Evolutionary conservation across 441 rosid genomes (phyloP).

Genomic region (Arabidopsis lyrata): DNA sequence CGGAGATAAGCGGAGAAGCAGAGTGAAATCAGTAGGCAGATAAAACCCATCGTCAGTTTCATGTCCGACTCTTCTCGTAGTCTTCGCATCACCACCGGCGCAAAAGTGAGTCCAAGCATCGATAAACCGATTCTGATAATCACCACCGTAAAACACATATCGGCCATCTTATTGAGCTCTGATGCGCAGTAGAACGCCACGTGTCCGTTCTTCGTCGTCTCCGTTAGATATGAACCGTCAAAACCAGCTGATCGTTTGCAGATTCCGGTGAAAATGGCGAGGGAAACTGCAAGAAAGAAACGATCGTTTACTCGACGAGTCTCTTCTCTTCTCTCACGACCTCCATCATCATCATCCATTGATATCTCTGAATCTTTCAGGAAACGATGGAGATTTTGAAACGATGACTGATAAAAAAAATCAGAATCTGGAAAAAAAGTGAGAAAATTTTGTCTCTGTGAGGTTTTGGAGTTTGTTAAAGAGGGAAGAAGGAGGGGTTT

Average conservation of each 20-base stretch:
- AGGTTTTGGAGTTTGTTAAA: constrained; percentile 7
- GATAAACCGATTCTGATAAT: not conserved
- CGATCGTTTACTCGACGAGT: constrained; percentile 7
- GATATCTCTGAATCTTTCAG: not conserved
- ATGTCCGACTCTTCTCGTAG: not conserved
- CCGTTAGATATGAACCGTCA: not conserved
- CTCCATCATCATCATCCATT: constrained; percentile 15
- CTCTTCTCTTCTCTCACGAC: constrained; percentile 15
- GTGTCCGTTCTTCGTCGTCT: not conserved
- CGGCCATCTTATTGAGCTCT: constrained; percentile 3
- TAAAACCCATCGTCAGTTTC: not conserved
- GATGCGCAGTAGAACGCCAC: not conserved
- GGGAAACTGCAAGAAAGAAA: constrained; percentile 4
- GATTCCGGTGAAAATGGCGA: constrained; percentile 14
- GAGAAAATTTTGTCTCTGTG: not conserved
- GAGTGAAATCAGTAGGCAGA: not conserved
- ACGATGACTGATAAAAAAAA: not conserved
- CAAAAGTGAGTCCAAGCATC: not conserved
- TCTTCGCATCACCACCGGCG: constrained; percentile 22
- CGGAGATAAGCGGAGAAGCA: constrained; percentile 19
- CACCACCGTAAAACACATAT: not conserved
- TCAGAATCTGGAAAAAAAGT: not conserved
- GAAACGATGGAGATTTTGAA: not conserved
- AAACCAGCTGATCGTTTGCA: constrained; percentile 6
- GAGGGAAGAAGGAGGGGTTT: not conserved